phyloP scores from a whole-genome alignment of 345 rosid species.

The Aquilaria yunnanensis region DNA sequence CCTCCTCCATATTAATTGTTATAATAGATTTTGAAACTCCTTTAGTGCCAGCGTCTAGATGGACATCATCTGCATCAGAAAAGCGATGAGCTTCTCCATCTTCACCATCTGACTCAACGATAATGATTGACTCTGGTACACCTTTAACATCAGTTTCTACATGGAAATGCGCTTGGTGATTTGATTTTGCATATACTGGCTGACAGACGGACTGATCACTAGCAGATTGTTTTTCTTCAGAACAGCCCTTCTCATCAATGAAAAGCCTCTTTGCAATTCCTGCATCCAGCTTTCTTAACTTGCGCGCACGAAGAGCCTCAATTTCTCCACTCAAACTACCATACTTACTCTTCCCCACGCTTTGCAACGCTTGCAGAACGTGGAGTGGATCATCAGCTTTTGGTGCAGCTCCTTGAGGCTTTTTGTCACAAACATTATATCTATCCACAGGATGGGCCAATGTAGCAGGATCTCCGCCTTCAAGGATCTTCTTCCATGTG shows the following conservation, averaged over 20 bases:
- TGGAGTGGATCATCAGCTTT: too few species aligned
- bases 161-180: conserved; percentile 38
- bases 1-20: too few species aligned
- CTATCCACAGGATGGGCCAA: too few species aligned
- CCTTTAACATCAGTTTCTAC: conserved; percentile 17
- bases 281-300: background rate
- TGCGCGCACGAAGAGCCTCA: conserved; percentile 5
- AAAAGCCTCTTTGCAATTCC: background rate
- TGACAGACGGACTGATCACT: background rate
- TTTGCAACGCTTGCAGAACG: too few species aligned
- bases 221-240: background rate
- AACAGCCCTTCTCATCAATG: background rate
- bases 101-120: conserved; percentile 70
- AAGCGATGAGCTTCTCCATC: conserved; percentile 12
- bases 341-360: background rate
- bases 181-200: background rate
- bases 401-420: too few species aligned
- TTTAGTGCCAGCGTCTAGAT: too few species aligned
- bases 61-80: background rate
- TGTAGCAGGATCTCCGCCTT: too few species aligned
- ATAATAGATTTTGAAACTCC: too few species aligned
- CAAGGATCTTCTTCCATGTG: too few species aligned
- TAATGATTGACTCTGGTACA: conserved; percentile 27
- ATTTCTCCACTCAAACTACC: background rate
- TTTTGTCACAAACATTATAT: too few species aligned